Evolutionary conservation across 192 early-diverging fungal species (phyloP).

Genomic region (Coemansia sp.): DNA sequence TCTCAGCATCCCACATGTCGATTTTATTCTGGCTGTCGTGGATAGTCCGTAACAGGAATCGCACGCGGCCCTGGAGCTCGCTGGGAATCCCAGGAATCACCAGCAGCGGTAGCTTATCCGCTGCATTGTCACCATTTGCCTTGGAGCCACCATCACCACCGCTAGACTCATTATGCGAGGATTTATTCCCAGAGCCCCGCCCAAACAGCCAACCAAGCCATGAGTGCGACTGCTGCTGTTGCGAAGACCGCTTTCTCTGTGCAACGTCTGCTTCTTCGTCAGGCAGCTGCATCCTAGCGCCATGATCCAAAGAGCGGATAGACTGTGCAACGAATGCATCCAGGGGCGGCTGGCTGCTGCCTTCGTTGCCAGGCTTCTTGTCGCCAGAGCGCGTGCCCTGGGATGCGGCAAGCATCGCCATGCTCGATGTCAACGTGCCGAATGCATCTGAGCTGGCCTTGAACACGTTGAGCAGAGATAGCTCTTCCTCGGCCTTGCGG

Average conservation of each 20-base stretch:
- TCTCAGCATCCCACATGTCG: conserved; percentile 56
- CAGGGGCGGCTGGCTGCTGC: conserved; percentile 2
- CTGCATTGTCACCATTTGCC: background rate
- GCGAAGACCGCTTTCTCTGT: background rate
- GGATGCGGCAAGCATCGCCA: conserved; percentile 41
- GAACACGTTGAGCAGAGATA: conserved; percentile 57
- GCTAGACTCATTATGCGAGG: no score
- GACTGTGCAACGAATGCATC: conserved; percentile 53
- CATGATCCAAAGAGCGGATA: conserved; percentile 22
- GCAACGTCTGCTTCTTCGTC: conserved; percentile 1
- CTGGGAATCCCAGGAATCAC: conserved; percentile 55
- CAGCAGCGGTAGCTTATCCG: conserved; percentile 3
- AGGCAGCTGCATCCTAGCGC: conserved; percentile 5
- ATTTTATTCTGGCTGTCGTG: conserved; percentile 59
- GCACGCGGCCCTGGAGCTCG: conserved; percentile 61
- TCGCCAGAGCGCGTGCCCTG: conserved; percentile 5
- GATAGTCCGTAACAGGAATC: conserved; percentile 61
- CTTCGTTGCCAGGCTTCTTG: conserved; percentile 5
- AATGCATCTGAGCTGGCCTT: conserved; percentile 33
- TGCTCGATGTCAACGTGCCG: conserved; percentile 29
- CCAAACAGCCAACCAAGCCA: conserved; percentile 58
- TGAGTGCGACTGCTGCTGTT: conserved; percentile 11
- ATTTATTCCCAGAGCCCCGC: conserved; percentile 16
- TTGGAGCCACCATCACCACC: background rate
- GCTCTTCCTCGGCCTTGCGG: conserved; percentile 63